These are phyloP conservation scores for Lenwebbia sp. DNA, from an alignment of 345 rosid genomes.

Conservation along the genomic window DNA sequence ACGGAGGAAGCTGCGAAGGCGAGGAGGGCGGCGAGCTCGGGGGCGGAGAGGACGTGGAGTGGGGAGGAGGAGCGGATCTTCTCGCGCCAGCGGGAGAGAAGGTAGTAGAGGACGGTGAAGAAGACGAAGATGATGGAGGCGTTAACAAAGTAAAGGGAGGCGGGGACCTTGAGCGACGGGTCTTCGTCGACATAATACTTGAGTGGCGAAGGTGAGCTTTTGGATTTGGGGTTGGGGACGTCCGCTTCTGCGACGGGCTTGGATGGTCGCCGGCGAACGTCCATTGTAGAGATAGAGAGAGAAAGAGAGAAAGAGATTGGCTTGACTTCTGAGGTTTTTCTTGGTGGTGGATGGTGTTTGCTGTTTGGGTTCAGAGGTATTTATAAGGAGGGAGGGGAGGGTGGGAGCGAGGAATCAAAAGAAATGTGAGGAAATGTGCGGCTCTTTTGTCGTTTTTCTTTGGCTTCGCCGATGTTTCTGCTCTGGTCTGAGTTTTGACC, in stretches of 20 bases:
- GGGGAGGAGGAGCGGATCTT: constrained; percentile 30
- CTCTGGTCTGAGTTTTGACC: not conserved
- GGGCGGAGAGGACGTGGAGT: constrained; percentile 14
- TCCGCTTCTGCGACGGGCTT: not conserved
- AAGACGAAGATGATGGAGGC: constrained; percentile 16
- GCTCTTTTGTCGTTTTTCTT: not conserved
- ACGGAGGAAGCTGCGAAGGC: constrained; percentile 15
- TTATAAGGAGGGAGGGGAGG: not conserved
- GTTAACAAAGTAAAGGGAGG: constrained; percentile 14
- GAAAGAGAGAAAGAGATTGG: not conserved
- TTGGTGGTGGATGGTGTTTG: not conserved
- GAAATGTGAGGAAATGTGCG: not conserved
- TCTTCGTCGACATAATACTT: not conserved
- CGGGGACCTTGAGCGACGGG: constrained; percentile 4
- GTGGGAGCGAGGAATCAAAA: not conserved
- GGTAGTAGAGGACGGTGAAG: constrained; percentile 21
- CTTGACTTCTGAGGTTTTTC: not conserved
- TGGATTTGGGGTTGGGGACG: not conserved
- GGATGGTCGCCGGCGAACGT: not conserved
- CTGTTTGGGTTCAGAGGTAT: not conserved
- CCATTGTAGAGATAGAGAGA: not conserved
- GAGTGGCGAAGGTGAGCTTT: not conserved
- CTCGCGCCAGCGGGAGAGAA: constrained; percentile 30
- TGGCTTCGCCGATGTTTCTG: not conserved
- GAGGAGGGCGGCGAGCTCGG: constrained; percentile 17